These are phyloP conservation scores for Rhizoctonia solani DNA, from an alignment of 1,284 basidiomycete species.

Conservation along the genomic window DNA sequence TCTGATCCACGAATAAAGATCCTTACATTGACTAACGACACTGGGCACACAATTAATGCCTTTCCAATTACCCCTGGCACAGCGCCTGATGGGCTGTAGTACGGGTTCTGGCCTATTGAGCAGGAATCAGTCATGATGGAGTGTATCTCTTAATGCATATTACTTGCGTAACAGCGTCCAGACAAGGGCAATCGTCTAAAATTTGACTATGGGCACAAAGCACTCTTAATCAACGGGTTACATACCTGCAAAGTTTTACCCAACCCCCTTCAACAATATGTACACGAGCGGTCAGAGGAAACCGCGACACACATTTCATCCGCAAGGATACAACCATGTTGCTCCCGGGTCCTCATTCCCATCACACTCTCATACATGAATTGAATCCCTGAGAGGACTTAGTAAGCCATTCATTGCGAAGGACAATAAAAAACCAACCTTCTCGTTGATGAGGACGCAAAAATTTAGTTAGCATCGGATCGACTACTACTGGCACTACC, in stretches of 20 bases:
- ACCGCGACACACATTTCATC: constrained; percentile 99
- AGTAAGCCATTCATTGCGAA: too few relatives aligned
- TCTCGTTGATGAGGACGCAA: constrained; percentile 91
- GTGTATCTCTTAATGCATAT: neutral
- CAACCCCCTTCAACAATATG: constrained; percentile 67
- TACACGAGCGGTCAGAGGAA: too few relatives aligned
- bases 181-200: constrained; percentile 80
- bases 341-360: constrained; percentile 86
- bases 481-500: constrained; percentile 88
- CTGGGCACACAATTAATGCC: constrained; percentile 91
- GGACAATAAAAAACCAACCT: constrained; percentile 53
- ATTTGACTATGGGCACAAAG: neutral
- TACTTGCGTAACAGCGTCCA: constrained; percentile 85
- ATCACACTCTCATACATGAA: constrained; percentile 98
- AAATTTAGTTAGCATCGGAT: constrained; percentile 77
- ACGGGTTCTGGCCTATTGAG: constrained; percentile 79
- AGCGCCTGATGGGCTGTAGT: constrained; percentile 52
- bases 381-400: constrained; percentile 59
- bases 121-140: neutral
- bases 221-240: neutral
- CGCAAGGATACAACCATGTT: constrained; percentile 90
- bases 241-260: constrained; percentile 86
- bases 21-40: constrained; percentile 83
- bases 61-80: constrained; percentile 60
- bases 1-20: too few relatives aligned